These are phyloP conservation scores for Kondoa subrosea DNA, from an alignment of 768 basidiomycete genomes.

Conservation along the genomic window DNA sequence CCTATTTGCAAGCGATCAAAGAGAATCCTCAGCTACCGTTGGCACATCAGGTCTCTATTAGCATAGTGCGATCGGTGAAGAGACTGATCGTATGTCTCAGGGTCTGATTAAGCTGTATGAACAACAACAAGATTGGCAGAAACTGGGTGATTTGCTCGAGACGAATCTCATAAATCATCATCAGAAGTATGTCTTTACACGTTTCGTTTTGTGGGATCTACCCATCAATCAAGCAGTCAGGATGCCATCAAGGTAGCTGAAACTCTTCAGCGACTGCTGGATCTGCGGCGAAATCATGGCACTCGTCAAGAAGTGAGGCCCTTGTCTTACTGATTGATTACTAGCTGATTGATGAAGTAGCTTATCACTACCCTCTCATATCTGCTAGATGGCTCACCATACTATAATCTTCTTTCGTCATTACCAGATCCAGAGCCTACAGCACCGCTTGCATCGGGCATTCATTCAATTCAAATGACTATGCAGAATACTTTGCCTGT, in stretches of 20 bases:
- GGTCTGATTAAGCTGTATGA: constrained; percentile 30
- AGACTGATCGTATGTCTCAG: constrained; percentile 5
- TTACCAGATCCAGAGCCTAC: constrained; percentile 64
- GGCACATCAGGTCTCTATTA: constrained; percentile 61
- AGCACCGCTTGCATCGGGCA: constrained; percentile 49
- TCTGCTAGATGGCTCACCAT: constrained; percentile 55
- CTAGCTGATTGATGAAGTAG: constrained; percentile 33
- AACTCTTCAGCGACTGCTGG: constrained; percentile 56
- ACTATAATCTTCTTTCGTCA: constrained; percentile 45
- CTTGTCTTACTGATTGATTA: background rate
- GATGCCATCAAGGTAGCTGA: constrained; percentile 69
- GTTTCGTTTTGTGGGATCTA: background rate
- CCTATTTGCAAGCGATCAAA: constrained; percentile 59
- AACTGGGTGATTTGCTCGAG: constrained; percentile 20
- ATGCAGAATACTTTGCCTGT: constrained; percentile 53
- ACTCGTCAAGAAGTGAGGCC: constrained; percentile 42
- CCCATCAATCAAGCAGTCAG: constrained; percentile 37
- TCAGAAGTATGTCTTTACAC: background rate
- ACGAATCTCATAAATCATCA: background rate
- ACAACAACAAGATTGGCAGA: constrained; percentile 23
- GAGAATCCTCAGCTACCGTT: constrained; percentile 52
- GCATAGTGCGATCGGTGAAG: background rate
- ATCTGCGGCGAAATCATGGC: constrained; percentile 46
- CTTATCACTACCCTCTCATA: constrained; percentile 49
- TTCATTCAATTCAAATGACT: constrained; percentile 41